Evolutionary conservation across 1,284 basidiomycete species (phyloP).

Genomic region (Gymnopus androsaceus): DNA sequence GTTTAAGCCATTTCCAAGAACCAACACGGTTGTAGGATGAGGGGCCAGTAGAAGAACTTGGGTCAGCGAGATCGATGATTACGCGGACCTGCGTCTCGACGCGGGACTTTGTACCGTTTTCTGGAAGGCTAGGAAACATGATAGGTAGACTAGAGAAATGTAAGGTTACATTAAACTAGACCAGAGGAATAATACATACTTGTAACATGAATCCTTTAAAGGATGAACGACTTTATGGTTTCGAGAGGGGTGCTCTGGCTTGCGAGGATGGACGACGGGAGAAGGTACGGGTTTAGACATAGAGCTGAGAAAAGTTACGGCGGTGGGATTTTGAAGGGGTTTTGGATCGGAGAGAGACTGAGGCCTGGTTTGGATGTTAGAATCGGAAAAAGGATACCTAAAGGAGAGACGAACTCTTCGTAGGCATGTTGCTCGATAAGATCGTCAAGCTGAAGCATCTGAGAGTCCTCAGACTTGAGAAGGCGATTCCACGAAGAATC

Average conservation of each 20-base stretch:
- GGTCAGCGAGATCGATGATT: slow-evolving; percentile 72
- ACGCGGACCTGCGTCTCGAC: slow-evolving; percentile 93
- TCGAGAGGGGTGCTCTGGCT: slow-evolving; percentile 47
- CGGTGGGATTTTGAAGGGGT: background rate
- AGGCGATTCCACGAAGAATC: slow-evolving; percentile 33
- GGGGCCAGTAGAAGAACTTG: slow-evolving; percentile 62
- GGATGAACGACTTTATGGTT: slow-evolving; percentile 65
- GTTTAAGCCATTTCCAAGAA: slow-evolving; percentile 80
- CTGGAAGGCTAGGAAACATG: slow-evolving; percentile 82
- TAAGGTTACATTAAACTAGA: slow-evolving; percentile 14
- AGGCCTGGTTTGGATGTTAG: slow-evolving; percentile 31
- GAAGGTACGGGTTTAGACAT: slow-evolving; percentile 55
- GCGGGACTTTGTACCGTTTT: slow-evolving; percentile 86
- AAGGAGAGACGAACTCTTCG: slow-evolving; percentile 56
- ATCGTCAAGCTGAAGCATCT: slow-evolving; percentile 60
- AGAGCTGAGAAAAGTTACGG: background rate
- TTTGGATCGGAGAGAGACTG: slow-evolving; percentile 20
- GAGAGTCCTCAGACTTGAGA: slow-evolving; percentile 45
- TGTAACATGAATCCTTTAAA: slow-evolving; percentile 71
- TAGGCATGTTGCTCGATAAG: slow-evolving; percentile 70
- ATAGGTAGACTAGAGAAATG: slow-evolving; percentile 67
- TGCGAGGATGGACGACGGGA: slow-evolving; percentile 52
- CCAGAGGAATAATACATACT: slow-evolving; percentile 40
- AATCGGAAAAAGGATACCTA: slow-evolving; percentile 15
- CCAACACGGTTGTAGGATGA: slow-evolving; percentile 73